These are phyloP conservation scores for Eucalyptus cladocalyx DNA, from an alignment of 345 rosid species.

Conservation along the genomic window DNA sequence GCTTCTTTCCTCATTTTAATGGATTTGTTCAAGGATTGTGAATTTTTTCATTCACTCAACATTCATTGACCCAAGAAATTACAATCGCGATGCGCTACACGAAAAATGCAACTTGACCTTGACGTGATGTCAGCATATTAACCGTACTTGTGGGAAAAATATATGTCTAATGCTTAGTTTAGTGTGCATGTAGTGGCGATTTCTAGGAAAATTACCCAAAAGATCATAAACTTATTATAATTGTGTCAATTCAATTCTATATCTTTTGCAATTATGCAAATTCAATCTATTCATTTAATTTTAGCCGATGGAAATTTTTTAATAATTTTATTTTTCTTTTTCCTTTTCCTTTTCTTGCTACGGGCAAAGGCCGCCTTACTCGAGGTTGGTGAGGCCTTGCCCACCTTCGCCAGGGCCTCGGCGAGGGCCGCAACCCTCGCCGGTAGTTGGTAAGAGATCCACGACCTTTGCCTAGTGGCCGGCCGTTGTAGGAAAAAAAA, in stretches of 20 bases:
- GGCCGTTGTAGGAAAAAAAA: too few relatives aligned
- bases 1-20: background rate
- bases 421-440: accelerated
- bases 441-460: too few relatives aligned
- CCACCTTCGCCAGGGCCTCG: accelerated
- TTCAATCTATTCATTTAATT: accelerated
- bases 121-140: background rate
- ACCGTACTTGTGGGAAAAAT: background rate
- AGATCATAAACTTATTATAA: too few relatives aligned
- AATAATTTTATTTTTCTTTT: too few relatives aligned
- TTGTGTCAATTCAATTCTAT: too few relatives aligned
- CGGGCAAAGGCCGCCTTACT: accelerated
- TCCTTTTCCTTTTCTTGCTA: too few relatives aligned
- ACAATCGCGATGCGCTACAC: background rate
- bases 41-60: background rate
- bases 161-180: background rate
- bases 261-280: too few relatives aligned
- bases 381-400: too few relatives aligned
- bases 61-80: background rate
- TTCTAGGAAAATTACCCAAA: too few relatives aligned
- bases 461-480: too few relatives aligned
- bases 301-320: too few relatives aligned
- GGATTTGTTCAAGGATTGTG: background rate
- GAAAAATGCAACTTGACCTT: background rate
- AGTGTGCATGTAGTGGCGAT: background rate